These are phyloP conservation scores for Diversispora epigaea DNA, from an alignment of 192 early-diverging fungal genomes.

Conservation along the genomic window DNA sequence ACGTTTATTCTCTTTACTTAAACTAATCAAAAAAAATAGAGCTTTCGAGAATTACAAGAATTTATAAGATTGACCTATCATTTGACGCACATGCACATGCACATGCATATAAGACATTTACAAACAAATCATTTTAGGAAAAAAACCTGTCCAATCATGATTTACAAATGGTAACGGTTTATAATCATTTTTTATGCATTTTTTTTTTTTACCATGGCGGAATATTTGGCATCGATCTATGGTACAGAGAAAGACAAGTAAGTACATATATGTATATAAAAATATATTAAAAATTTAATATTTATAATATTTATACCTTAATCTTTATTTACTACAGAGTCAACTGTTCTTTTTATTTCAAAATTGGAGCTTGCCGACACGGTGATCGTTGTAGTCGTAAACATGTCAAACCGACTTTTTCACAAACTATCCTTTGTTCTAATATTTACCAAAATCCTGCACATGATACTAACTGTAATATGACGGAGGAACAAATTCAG, in stretches of 20 bases:
- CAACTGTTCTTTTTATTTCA: constrained; percentile 99
- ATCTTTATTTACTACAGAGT: constrained; percentile 52
- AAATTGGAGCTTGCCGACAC: constrained; percentile 98
- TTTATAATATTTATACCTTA: not conserved
- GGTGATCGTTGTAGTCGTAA: constrained; percentile 96
- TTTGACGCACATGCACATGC: too few species aligned
- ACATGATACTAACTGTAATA: constrained; percentile 62
- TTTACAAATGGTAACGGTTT: too few species aligned
- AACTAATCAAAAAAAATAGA: too few species aligned
- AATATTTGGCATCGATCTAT: constrained; percentile 87
- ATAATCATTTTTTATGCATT: too few species aligned
- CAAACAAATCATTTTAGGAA: too few species aligned
- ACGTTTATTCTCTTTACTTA: too few species aligned
- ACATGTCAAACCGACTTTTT: constrained; percentile 95
- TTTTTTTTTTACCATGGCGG: constrained; percentile 57
- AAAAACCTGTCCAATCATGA: too few species aligned
- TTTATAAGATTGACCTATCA: too few species aligned
- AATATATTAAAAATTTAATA: not conserved
- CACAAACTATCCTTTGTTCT: constrained; percentile 89
- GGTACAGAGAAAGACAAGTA: constrained; percentile 98
- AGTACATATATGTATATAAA: constrained; percentile 15
- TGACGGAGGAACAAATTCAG: constrained; percentile 70
- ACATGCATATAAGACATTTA: too few species aligned
- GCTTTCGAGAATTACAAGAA: too few species aligned
- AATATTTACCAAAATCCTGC: constrained; percentile 96